These are phyloP conservation scores for Breviolum minutum DNA, from an alignment of 73 alveolate species.

Conservation along the genomic window DNA sequence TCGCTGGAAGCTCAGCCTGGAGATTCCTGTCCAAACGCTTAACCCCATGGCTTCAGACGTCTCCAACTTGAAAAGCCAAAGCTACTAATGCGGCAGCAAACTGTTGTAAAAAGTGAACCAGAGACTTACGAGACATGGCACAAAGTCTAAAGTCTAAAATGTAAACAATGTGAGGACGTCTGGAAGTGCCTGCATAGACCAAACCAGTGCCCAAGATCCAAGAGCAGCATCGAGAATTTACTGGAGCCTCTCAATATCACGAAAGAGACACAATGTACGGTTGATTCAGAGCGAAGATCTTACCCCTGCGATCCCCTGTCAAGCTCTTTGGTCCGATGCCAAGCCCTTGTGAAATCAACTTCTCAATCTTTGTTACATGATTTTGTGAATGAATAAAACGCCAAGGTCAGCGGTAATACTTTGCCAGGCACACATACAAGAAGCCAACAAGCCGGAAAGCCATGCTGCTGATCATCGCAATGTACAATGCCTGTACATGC, in stretches of 20 bases:
- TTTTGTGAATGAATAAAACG: too few species aligned
- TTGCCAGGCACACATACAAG: background rate
- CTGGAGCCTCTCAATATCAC: slow-evolving; percentile 26
- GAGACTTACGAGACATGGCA: background rate
- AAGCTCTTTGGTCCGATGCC: too few species aligned
- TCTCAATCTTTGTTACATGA: background rate
- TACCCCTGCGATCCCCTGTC: too few species aligned
- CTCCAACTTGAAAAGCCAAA: background rate
- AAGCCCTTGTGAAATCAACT: background rate
- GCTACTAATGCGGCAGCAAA: background rate
- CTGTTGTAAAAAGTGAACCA: background rate
- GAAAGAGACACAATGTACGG: too few species aligned
- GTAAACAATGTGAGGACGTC: background rate
- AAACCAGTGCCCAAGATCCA: slow-evolving; percentile 72
- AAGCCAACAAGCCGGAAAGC: slow-evolving; percentile 70
- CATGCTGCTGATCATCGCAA: slow-evolving; percentile 80
- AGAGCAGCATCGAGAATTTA: background rate
- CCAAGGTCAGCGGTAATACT: too few species aligned
- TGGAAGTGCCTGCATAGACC: slow-evolving; percentile 65
- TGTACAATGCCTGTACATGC: slow-evolving; percentile 36
- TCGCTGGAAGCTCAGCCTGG: slow-evolving; percentile 12
- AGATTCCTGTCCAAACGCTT: slow-evolving; percentile 2
- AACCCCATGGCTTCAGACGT: background rate
- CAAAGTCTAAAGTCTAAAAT: too few species aligned
- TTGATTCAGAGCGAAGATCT: too few species aligned